Evolutionary conservation across 495 filamentous ascomycete species (phyloP).

Genomic region (Trichoderma orchidacearum): DNA sequence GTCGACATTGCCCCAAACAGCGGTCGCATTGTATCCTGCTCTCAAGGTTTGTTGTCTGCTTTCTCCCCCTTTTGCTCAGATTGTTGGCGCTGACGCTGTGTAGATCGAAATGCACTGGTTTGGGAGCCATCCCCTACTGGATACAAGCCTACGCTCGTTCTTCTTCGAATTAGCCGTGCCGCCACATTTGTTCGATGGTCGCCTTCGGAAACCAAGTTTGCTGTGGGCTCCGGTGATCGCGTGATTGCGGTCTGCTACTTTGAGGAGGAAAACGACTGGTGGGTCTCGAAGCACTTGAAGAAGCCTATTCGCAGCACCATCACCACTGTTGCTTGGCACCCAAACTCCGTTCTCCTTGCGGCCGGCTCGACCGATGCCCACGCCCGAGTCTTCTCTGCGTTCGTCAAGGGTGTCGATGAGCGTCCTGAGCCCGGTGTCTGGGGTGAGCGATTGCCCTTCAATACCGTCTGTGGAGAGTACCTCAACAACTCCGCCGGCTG

Average conservation of each 20-base stretch:
- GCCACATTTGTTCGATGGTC: constrained; percentile 97
- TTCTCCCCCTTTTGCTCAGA: not conserved
- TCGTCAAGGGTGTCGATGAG: constrained; percentile 86
- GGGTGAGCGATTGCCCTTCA: constrained; percentile 93
- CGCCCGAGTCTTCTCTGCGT: constrained; percentile 85
- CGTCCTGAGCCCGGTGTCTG: constrained; percentile 80
- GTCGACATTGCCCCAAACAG: constrained; percentile 87
- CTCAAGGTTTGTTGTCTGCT: constrained; percentile 52
- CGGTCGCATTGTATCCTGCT: constrained; percentile 93
- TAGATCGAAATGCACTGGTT: constrained; percentile 94
- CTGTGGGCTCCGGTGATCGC: constrained; percentile 88
- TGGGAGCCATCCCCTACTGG: constrained; percentile 86
- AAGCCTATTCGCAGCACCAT: constrained; percentile 96
- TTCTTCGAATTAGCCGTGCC: constrained; percentile 92
- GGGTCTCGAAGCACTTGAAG: constrained; percentile 98
- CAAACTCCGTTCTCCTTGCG: constrained; percentile 87
- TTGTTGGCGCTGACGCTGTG: not conserved
- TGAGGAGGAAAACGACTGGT: constrained; percentile 98
- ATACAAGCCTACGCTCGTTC: constrained; percentile 94
- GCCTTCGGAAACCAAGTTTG: constrained; percentile 91
- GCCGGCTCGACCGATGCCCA: constrained; percentile 96
- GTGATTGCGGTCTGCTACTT: constrained; percentile 98
- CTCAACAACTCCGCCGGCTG: constrained; percentile 91
- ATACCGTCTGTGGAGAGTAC: constrained; percentile 94
- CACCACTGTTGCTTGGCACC: constrained; percentile 89